phyloP scores from a whole-genome alignment of 805 yeast genomes.

The Candida succiphila region DNA sequence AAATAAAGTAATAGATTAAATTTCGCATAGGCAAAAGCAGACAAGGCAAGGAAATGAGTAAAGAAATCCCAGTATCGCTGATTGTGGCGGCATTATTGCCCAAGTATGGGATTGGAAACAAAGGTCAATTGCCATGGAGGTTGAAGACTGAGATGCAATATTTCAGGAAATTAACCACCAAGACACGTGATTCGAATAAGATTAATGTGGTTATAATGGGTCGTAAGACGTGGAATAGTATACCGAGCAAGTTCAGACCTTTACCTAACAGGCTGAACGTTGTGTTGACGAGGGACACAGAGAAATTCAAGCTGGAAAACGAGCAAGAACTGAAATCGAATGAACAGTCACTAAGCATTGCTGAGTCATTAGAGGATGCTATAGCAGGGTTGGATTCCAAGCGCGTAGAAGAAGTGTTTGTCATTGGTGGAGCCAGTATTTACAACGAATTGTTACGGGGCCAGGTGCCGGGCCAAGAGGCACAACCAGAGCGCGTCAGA shows the following conservation, averaged over 20 bases:
- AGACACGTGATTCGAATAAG: conserved; percentile 20
- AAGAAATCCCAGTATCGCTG: conserved; percentile 47
- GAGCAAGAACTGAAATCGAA: conserved; percentile 15
- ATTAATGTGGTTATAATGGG: conserved; percentile 90
- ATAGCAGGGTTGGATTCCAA: conserved; percentile 20
- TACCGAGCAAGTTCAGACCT: conserved; percentile 79
- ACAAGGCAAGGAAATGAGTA: too few species aligned
- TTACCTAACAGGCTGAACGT: conserved; percentile 67
- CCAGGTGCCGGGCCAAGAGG: too few species aligned
- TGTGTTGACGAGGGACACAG: conserved; percentile 48
- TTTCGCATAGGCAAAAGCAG: too few species aligned
- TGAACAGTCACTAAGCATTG: conserved; percentile 14
- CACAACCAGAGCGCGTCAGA: conserved; percentile 12
- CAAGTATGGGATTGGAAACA: conserved; percentile 71
- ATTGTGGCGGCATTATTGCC: conserved; percentile 86
- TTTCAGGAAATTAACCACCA: conserved; percentile 65
- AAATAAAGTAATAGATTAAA: too few species aligned
- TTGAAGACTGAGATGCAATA: conserved; percentile 77
- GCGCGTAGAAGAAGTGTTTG: conserved; percentile 50
- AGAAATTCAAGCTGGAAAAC: conserved; percentile 12
- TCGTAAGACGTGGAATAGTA: conserved; percentile 90
- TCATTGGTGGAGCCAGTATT: conserved; percentile 91
- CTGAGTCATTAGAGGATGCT: conserved; percentile 35
- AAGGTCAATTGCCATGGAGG: conserved; percentile 84
- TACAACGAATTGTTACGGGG: too few species aligned